These are phyloP conservation scores for Purpureocillium lavendulum DNA, from an alignment of 2,329 filamentous ascomycete genomes.

Conservation along the genomic window DNA sequence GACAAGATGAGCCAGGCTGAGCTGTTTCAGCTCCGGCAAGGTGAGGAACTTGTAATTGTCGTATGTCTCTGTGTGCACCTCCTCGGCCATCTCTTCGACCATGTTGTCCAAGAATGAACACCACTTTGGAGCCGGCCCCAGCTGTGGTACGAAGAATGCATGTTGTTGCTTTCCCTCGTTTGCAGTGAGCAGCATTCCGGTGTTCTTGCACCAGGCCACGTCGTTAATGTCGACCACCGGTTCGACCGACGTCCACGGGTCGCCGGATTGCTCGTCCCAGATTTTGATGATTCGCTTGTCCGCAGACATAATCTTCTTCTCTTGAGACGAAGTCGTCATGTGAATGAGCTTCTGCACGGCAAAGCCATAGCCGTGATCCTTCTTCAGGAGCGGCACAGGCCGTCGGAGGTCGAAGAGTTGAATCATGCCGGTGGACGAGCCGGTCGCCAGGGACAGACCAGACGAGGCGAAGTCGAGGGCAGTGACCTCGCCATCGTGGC, in stretches of 20 bases:
- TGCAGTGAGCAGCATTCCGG: conserved; percentile 90
- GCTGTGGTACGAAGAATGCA: conserved; percentile 87
- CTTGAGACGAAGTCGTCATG: conserved; percentile 62
- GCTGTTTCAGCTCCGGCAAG: conserved; percentile 70
- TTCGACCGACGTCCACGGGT: conserved; percentile 92
- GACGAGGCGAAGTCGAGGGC: conserved; percentile 79
- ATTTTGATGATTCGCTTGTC: conserved; percentile 97
- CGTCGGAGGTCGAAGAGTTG: conserved; percentile 89
- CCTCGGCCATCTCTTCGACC: conserved; percentile 97
- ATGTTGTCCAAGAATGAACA: conserved; percentile 95
- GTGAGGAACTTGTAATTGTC: conserved; percentile 99
- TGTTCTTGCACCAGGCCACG: conserved; percentile 86
- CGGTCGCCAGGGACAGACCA: conserved; percentile 77
- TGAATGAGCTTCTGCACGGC: conserved; percentile 78
- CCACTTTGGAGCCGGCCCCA: conserved; percentile 91
- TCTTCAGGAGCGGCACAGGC: conserved; percentile 75
- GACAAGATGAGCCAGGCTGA: conserved; percentile 82
- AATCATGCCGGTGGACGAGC: conserved; percentile 80
- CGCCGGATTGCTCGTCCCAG: conserved; percentile 77
- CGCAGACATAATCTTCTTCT: conserved; percentile 82
- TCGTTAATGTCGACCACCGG: conserved; percentile 91
- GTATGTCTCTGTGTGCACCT: conserved; percentile 71
- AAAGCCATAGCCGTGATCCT: conserved; percentile 94
- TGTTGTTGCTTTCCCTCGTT: conserved; percentile 96
- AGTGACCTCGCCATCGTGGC: conserved; percentile 66